Percentiles rank a stretch among this genome's conserved stretches.
phyloP scores from a whole-genome alignment of 2,329 filamentous ascomycete genomes.

The Dichotomopilus funicola region DNA sequence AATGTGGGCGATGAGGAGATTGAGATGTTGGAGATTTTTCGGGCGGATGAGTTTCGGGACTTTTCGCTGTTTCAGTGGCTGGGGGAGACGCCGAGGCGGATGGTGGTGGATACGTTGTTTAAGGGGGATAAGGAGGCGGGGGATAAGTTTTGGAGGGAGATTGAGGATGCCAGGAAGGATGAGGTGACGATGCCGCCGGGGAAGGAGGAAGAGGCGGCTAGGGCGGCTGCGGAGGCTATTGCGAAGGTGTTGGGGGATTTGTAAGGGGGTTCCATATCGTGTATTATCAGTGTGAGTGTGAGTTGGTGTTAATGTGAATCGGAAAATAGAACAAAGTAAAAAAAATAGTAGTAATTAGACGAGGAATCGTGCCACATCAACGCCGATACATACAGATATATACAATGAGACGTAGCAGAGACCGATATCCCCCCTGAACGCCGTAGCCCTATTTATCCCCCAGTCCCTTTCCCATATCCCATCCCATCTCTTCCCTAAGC shows the following conservation, averaged over 20 bases:
- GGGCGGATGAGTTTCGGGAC: constrained; percentile 63
- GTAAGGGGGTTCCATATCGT: not conserved
- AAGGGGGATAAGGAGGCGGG: constrained; percentile 53
- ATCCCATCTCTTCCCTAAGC: not conserved
- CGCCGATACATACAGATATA: too few relatives aligned
- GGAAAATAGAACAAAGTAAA: too few relatives aligned
- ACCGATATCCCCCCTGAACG: too few relatives aligned
- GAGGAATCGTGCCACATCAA: too few relatives aligned
- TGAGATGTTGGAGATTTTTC: constrained; percentile 70
- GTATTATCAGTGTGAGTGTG: too few relatives aligned
- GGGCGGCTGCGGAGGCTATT: not conserved
- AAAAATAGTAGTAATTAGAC: too few relatives aligned
- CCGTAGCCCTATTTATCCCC: too few relatives aligned
- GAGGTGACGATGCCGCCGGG: constrained; percentile 16
- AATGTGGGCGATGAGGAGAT: constrained; percentile 71
- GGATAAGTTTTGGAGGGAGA: constrained; percentile 54
- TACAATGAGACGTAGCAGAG: too few relatives aligned
- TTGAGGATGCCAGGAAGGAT: constrained; percentile 56
- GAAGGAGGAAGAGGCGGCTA: not conserved
- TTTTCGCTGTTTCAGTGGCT: constrained; percentile 72
- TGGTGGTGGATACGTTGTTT: constrained; percentile 63
- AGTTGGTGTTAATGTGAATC: too few relatives aligned
- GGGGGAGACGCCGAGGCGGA: constrained; percentile 60
- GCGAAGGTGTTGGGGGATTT: not conserved
- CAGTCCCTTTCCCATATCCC: too few relatives aligned